phyloP scores from a whole-genome alignment of 805 yeast species.

The Sugiyamaella chiloensis region DNA sequence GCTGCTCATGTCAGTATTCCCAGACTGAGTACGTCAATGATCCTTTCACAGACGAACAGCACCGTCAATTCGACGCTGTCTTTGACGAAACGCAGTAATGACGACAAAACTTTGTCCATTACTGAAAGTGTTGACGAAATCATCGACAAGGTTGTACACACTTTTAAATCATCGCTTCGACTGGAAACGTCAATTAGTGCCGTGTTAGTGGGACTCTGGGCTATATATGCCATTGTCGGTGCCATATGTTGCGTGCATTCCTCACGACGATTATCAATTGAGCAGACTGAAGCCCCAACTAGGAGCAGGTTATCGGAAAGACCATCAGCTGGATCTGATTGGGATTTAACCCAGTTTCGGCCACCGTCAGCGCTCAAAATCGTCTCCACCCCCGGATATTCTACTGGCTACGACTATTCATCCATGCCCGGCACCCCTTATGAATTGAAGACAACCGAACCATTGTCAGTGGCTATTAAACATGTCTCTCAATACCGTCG shows the following conservation, averaged over 20 bases:
- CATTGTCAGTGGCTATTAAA: not conserved
- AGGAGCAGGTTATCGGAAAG: not conserved
- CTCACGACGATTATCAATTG: too few species aligned
- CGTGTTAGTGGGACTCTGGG: not conserved
- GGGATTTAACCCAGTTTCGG: not conserved
- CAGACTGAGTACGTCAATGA: slow-evolving; percentile 34
- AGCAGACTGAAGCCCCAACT: not conserved
- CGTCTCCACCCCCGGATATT: not conserved
- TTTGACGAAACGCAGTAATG: not conserved
- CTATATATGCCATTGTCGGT: not conserved
- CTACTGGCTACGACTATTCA: not conserved
- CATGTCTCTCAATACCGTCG: not conserved
- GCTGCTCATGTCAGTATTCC: slow-evolving; percentile 62
- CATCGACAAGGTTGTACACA: not conserved
- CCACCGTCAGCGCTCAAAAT: not conserved
- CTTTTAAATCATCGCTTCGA: not conserved
- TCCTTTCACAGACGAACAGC: slow-evolving; percentile 5
- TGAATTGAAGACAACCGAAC: not conserved
- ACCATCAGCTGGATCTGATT: too few species aligned
- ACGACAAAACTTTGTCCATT: not conserved
- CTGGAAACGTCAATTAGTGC: not conserved
- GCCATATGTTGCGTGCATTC: not conserved
- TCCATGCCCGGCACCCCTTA: not conserved
- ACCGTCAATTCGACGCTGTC: not conserved
- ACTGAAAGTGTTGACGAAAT: not conserved